Evolutionary conservation across 2,329 filamentous ascomycete species (phyloP), one percentile per base, ranked within the genome.

Genomic region (Hawksworthiomyces lignivorus): DNA sequence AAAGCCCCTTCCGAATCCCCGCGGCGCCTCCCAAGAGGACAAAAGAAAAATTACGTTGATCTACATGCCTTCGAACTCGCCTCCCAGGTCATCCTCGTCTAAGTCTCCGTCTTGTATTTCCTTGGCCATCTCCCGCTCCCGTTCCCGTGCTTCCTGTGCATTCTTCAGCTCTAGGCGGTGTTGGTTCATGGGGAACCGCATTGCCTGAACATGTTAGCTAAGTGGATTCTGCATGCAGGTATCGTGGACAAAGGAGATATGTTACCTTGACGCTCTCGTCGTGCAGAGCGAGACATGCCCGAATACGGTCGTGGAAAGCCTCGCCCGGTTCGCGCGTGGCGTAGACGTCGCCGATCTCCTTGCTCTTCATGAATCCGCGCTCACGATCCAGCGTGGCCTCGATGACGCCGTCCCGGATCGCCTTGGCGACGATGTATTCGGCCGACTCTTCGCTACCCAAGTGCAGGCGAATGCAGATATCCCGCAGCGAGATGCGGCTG

Each of bases 131-230:
- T 98, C 92, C 15, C 92, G 78, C 71, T 98, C 92, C 17, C 92
- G 77, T 63, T 98, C 92, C 38, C 92, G 78, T n/a, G 92, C 92
- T 66, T 98, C 94, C 64, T 97, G 90, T 0, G 92, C 92, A 56
- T 94, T 97, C 77, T 96, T 97, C 43, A 98, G 75, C 66, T 98
- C 92, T 43, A 97, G 73, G 15, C 92, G 80, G 66, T 98, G 92
- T 65, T 97, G 92, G 70, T 98, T 96, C 90, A 97, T 97, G 3
- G 92, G 92, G 67, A 97, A 98, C 42, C 92, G 81, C 92, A 98
- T 98, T 20, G 92, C 90, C 86, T 90, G 39, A 26, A 6, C 6
- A 55, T 46, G 57, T 56, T 39, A 48, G 43, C 20, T 21, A 3
- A 46, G 33, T 34, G 35, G 18, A 15, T 40, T 40, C 12, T 2